Evolutionary conservation across 2,329 filamentous ascomycete genomes (phyloP), one percentile per base, ranked within the genome.

Genomic region (Penicillium corylophilum): DNA sequence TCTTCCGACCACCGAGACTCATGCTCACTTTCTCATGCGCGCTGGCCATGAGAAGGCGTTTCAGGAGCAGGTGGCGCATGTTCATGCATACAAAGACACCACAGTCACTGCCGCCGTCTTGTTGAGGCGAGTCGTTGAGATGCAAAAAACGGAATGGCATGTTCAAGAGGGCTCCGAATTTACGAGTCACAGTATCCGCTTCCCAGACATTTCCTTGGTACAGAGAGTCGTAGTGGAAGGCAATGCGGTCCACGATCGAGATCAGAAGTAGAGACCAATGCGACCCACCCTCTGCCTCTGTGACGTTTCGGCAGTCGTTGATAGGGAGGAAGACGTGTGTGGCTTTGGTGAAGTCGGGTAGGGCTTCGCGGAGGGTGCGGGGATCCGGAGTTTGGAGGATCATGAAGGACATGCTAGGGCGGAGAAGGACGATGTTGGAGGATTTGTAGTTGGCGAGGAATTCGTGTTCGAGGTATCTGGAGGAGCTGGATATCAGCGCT

Each of bases 201-300:
- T 95, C 89, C 38, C 79, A 75, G 54, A 83, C 82, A 72, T 99
- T 97, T 35, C 84, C 82, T 2, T 86, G 85, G 2, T 83, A 82
- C 23, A 97, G 79, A 1, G 88, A 93, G 74, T 99, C 94, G 75
- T 99, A 99, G 77, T 99, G 94, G 71, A 99, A 99, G 0, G 93
- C 90, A 2, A 96, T 85, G 8, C 90, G 86, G 68, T 99, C 94
- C 44, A 95, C 85, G 36, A 91, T 82, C 12, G 87, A 91, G 28
- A 99, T 92, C 2, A 99, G 82, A 1, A 99, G 84, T 0, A 99
- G 78, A 0, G 90, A 95, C 94, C 94, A 99, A 71, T 99, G 94
- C 3, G 88, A 89, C 35, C 94, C 94, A 36, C 89, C 90, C 74
- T 96, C 92, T n/a, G 90, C 86, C 50, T 87, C 77, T 44, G 80